phyloP scores from a whole-genome alignment of 2,329 filamentous ascomycete genomes.

The Orbilia ellipsospora region DNA sequence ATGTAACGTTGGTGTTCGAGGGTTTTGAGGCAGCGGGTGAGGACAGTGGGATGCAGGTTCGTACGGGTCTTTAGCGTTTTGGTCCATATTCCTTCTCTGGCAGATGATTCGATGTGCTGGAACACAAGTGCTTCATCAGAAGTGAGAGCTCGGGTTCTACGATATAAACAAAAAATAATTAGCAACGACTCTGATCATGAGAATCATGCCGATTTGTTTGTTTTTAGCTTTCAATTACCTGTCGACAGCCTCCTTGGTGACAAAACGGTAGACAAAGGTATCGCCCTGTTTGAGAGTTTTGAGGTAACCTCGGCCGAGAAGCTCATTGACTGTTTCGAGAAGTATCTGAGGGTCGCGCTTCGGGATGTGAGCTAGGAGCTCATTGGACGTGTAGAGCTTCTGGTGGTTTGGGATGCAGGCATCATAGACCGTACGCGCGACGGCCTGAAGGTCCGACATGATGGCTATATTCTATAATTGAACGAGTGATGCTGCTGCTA shows the following conservation, averaged over 20 bases:
- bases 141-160: conserved; percentile 62
- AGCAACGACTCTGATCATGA: neutral
- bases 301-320: conserved; percentile 56
- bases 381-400: conserved; percentile 38
- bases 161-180: neutral
- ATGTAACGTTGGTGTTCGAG: conserved; percentile 85
- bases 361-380: conserved; percentile 33
- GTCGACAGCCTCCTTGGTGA: conserved; percentile 57
- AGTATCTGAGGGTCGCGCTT: conserved; percentile 32
- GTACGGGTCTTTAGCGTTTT: conserved; percentile 82
- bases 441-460: conserved; percentile 50
- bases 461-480: neutral
- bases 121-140: conserved; percentile 88
- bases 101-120: conserved; percentile 85
- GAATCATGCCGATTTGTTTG: neutral
- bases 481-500: conserved; percentile 9
- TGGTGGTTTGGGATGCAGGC: conserved; percentile 34
- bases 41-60: conserved; percentile 83
- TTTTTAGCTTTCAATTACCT: conserved; percentile 61
- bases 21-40: conserved; percentile 84
- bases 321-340: conserved; percentile 56
- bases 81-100: conserved; percentile 88
- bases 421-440: conserved; percentile 43
- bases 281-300: conserved; percentile 58
- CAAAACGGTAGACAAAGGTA: conserved; percentile 57